These are phyloP conservation scores for Entelexis paramagnoliae DNA, from an alignment of 1,139 yeast species.

Conservation along the genomic window DNA sequence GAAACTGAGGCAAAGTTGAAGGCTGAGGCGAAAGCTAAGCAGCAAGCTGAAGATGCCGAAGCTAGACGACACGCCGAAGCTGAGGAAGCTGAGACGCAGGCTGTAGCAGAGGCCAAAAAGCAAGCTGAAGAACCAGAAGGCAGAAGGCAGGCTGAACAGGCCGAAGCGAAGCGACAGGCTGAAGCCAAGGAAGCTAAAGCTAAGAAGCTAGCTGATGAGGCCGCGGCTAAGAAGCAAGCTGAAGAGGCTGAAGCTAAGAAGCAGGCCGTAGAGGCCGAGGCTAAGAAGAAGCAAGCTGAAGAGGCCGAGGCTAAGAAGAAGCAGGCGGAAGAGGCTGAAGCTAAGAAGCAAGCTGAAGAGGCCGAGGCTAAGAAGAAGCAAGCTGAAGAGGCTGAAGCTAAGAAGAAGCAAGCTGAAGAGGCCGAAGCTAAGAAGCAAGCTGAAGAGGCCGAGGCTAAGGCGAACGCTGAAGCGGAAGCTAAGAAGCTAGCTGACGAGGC, in stretches of 20 bases:
- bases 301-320: neutral
- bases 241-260: neutral
- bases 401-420: neutral
- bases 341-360: neutral
- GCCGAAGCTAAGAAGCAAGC: neutral
- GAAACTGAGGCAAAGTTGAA: neutral
- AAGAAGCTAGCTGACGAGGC: neutral
- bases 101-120: neutral
- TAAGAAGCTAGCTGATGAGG: neutral
- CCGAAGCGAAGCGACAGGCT: neutral
- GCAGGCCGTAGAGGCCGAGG: neutral
- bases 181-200: constrained; percentile 1
- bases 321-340: neutral
- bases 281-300: neutral
- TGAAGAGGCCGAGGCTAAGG: neutral
- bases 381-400: constrained; percentile 2
- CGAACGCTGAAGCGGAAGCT: constrained; percentile 4
- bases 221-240: neutral
- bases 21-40: constrained; percentile 6
- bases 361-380: neutral
- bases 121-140: constrained; percentile 5
- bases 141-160: neutral
- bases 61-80: neutral
- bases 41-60: constrained; percentile 10
- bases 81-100: neutral